phyloP scores from a whole-genome alignment of 2,329 filamentous ascomycete genomes.

The Westerdykella ornata region DNA sequence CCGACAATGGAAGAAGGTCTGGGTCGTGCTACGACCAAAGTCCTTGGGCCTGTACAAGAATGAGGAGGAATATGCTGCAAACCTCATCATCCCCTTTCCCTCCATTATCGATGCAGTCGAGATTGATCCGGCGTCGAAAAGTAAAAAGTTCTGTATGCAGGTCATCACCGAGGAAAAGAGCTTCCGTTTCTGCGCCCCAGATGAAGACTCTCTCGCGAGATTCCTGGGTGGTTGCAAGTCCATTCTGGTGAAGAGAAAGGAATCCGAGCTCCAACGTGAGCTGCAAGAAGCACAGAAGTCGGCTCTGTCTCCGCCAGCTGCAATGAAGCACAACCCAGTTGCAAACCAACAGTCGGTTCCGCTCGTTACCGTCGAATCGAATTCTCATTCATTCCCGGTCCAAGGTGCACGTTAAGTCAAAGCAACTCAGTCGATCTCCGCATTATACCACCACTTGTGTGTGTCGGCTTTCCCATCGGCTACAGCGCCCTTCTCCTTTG shows the following conservation, averaged over 20 bases:
- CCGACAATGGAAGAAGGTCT: slow-evolving; percentile 88
- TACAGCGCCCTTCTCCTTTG: neutral
- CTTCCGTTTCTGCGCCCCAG: slow-evolving; percentile 51
- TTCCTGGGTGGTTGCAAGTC: slow-evolving; percentile 92
- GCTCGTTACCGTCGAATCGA: neutral
- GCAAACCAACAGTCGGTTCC: neutral
- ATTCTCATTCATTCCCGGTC: neutral
- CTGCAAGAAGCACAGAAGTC: slow-evolving; percentile 5
- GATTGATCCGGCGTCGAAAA: slow-evolving; percentile 78
- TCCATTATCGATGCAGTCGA: slow-evolving; percentile 86
- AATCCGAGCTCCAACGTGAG: slow-evolving; percentile 33
- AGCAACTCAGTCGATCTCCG: neutral
- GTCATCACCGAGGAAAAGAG: slow-evolving; percentile 83
- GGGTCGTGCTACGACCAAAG: slow-evolving; percentile 81
- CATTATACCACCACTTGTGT: neutral
- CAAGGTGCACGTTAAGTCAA: neutral
- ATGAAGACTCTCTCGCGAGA: slow-evolving; percentile 75
- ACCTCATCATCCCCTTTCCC: slow-evolving; percentile 71
- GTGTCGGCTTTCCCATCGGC: neutral
- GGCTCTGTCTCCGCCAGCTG: neutral
- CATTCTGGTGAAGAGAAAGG: slow-evolving; percentile 63
- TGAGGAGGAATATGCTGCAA: slow-evolving; percentile 78
- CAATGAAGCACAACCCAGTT: neutral
- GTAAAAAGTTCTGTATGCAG: slow-evolving; percentile 81
- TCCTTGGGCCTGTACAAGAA: slow-evolving; percentile 90